Conservation (phyloP, 768 basidiomycete species). For the Ramaria rubella region DNA sequence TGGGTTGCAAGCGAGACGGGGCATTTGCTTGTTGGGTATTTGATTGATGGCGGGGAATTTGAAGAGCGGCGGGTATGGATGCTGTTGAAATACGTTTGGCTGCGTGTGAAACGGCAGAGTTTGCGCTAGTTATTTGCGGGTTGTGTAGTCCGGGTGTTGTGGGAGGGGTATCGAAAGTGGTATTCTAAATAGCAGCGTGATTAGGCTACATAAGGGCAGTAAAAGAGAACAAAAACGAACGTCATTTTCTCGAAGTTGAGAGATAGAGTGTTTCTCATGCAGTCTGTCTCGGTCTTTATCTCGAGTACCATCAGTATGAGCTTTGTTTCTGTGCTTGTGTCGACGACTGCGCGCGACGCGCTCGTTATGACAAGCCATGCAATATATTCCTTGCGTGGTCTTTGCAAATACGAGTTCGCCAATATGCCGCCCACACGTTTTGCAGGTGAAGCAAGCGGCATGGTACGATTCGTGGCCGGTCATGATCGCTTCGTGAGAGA, state of each 20-base stretch:
- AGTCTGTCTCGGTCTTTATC: not conserved
- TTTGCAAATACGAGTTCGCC: slow-evolving; percentile 99
- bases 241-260: slow-evolving; percentile 1
- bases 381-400: slow-evolving; percentile 96
- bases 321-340: slow-evolving; percentile 52
- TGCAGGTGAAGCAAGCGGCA: slow-evolving; percentile 97
- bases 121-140: not conserved
- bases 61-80: slow-evolving; percentile 1
- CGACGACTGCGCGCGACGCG: slow-evolving; percentile 89
- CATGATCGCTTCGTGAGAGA: slow-evolving; percentile 99
- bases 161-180: slow-evolving; percentile 2
- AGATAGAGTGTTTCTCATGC: slow-evolving; percentile 5
- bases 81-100: slow-evolving; percentile 8
- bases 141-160: not conserved
- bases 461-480: slow-evolving; percentile 98
- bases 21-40: no score
- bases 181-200: not conserved
- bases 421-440: slow-evolving; percentile 88
- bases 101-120: slow-evolving; percentile 4
- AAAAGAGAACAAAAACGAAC: not conserved
- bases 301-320: not conserved
- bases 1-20: not conserved
- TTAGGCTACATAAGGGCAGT: not conserved
- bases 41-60: not conserved
- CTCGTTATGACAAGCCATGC: slow-evolving; percentile 97